Evolutionary conservation across 1,284 basidiomycete genomes (phyloP).

Genomic region (Sphaerobolus stellatus): DNA sequence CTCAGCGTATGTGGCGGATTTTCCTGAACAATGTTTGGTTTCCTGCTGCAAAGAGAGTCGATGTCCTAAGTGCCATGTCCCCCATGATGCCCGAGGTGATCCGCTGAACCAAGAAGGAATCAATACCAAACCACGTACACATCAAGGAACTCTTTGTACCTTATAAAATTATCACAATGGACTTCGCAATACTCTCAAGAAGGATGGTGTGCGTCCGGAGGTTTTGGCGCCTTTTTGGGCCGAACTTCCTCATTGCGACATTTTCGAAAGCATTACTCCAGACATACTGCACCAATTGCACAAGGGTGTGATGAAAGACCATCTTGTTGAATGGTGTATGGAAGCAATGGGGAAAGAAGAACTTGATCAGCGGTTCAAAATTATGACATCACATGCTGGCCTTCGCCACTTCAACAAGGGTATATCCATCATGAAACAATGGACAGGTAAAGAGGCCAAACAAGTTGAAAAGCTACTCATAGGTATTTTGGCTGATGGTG

Average conservation of each 20-base stretch:
- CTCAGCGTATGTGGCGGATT: slow-evolving; percentile 27
- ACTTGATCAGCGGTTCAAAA: slow-evolving; percentile 24
- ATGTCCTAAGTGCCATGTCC: slow-evolving; percentile 20
- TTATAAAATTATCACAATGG: not conserved
- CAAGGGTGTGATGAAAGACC: slow-evolving; percentile 33
- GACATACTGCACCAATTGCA: slow-evolving; percentile 24
- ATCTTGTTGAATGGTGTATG: slow-evolving; percentile 26
- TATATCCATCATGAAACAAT: slow-evolving; percentile 24
- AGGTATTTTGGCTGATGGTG: slow-evolving; percentile 13
- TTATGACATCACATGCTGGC: slow-evolving; percentile 16
- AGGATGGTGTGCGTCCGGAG: not conserved
- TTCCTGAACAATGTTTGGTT: slow-evolving; percentile 26
- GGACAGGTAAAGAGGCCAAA: slow-evolving; percentile 20
- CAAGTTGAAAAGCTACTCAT: slow-evolving; percentile 14
- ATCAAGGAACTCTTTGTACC: slow-evolving; percentile 16
- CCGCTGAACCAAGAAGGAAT: not conserved
- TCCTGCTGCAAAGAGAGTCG: slow-evolving; percentile 18
- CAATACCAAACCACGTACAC: slow-evolving; percentile 26
- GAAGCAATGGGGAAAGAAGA: slow-evolving; percentile 15
- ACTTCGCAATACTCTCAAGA: not conserved
- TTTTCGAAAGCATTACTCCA: slow-evolving; percentile 26
- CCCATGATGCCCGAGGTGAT: slow-evolving; percentile 15
- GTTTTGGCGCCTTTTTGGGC: slow-evolving; percentile 20
- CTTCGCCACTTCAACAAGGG: slow-evolving; percentile 27
- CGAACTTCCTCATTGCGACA: slow-evolving; percentile 23